Evolutionary conservation across 257 asterid species (phyloP).

Genomic region (Penstemon newberryi): DNA sequence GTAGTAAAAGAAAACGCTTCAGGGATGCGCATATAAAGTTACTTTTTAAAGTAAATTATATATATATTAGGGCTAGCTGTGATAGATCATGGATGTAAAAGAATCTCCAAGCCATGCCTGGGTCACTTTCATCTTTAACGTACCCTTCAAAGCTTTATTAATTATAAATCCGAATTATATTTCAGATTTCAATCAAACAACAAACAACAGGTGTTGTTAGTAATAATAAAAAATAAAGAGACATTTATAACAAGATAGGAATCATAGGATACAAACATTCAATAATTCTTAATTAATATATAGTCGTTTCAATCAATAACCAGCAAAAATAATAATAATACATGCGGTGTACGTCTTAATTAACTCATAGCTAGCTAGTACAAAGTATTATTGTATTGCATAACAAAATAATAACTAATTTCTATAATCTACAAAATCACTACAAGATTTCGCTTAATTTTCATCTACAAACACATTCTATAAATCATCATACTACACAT

Average conservation of each 20-base stretch:
- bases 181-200: too few relatives aligned
- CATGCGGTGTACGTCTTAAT: background rate
- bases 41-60: too few relatives aligned
- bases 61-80: conserved; percentile 1
- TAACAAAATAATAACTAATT: conserved; percentile 6
- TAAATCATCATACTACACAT: conserved; percentile 14
- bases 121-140: background rate
- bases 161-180: background rate
- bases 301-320: too few relatives aligned
- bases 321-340: too few relatives aligned
- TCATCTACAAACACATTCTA: conserved; percentile 21
- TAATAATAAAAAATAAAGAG: too few relatives aligned
- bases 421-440: conserved; percentile 17
- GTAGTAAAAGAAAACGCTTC: too few relatives aligned
- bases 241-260: too few relatives aligned
- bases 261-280: too few relatives aligned
- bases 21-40: too few relatives aligned
- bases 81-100: background rate
- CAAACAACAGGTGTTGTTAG: background rate
- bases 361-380: background rate
- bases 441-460: conserved; percentile 33
- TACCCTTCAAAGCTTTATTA: too few relatives aligned
- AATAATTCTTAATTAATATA: too few relatives aligned
- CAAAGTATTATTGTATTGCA: background rate
- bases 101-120: background rate